phyloP scores from a whole-genome alignment of 257 asterid genomes.

The Jaltomata sinuosa region DNA sequence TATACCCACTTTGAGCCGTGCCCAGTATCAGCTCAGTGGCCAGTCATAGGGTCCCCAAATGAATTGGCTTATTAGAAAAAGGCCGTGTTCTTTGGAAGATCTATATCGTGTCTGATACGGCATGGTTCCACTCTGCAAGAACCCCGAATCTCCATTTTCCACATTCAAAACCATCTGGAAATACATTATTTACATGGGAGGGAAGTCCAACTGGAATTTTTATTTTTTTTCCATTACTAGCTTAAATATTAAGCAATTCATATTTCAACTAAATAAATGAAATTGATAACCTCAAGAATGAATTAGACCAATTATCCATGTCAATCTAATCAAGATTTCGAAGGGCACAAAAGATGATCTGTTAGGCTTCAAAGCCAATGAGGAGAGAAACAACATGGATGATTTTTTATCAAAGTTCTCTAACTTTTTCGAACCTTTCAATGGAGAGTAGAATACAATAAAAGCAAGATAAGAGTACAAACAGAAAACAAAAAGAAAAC shows the following conservation, averaged over 20 bases:
- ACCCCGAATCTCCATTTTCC: not conserved
- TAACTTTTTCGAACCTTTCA: slow-evolving; percentile 26
- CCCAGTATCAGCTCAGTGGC: not conserved
- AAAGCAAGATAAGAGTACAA: not conserved
- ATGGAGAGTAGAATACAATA: slow-evolving; percentile 4
- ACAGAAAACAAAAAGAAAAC: slow-evolving; percentile 11
- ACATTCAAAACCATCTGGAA: not conserved
- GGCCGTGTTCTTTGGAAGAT: no score
- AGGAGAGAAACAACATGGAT: not conserved
- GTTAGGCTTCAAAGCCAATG: not conserved
- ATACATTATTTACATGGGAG: slow-evolving; percentile 7
- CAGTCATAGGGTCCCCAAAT: no score
- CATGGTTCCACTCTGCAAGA: no score
- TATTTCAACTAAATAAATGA: not conserved
- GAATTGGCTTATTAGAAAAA: no score
- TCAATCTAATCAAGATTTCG: not conserved
- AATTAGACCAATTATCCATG: not conserved
- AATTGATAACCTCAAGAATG: slow-evolving; percentile 18
- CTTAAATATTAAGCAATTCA: not conserved
- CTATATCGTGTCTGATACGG: no score
- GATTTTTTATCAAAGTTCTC: slow-evolving; percentile 22
- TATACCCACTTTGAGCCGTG: no score
- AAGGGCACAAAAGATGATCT: slow-evolving; percentile 8
- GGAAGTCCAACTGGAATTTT: not conserved
- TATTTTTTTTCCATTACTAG: not conserved